phyloP scores from a whole-genome alignment of 192 early-diverging fungal genomes.

The Coemansia sp. region DNA sequence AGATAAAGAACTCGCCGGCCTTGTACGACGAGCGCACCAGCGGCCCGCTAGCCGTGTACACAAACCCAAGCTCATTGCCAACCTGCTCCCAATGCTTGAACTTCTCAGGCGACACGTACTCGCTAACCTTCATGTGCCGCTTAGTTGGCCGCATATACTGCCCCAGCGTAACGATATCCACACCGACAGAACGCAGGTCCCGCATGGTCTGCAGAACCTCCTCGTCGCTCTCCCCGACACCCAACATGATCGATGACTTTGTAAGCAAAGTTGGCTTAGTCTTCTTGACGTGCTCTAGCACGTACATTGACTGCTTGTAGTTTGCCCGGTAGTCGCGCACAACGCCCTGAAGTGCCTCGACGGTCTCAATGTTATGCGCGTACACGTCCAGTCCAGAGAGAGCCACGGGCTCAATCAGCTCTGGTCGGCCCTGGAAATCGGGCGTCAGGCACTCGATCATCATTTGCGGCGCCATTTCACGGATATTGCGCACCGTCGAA shows the following conservation, averaged over 20 bases:
- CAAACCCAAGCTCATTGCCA: slow-evolving; percentile 83
- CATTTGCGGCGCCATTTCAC: slow-evolving; percentile 84
- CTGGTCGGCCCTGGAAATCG: slow-evolving; percentile 82
- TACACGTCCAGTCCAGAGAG: slow-evolving; percentile 92
- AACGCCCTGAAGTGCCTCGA: slow-evolving; percentile 81
- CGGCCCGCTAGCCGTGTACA: slow-evolving; percentile 93
- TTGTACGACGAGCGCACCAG: slow-evolving; percentile 94
- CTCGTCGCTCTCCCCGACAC: slow-evolving; percentile 91
- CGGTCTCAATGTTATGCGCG: slow-evolving; percentile 98
- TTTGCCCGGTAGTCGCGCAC: slow-evolving; percentile 91
- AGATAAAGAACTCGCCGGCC: slow-evolving; percentile 96
- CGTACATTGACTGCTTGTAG: slow-evolving; percentile 88
- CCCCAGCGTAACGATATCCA: slow-evolving; percentile 95
- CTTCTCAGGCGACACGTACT: slow-evolving; percentile 89
- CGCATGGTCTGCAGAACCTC: slow-evolving; percentile 87
- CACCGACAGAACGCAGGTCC: slow-evolving; percentile 74
- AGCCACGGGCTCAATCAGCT: slow-evolving; percentile 79
- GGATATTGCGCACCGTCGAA: slow-evolving; percentile 83
- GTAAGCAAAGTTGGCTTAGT: slow-evolving; percentile 79
- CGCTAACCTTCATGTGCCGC: slow-evolving; percentile 96
- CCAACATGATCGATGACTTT: slow-evolving; percentile 98
- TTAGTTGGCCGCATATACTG: slow-evolving; percentile 99
- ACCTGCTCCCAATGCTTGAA: slow-evolving; percentile 85
- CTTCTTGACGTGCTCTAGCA: slow-evolving; percentile 84
- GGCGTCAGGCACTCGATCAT: slow-evolving; percentile 96